Evolutionary conservation across 148 eudicot genomes (phyloP), one percentile per base, ranked within the genome.

Genomic region (Polygonum maritimum): DNA sequence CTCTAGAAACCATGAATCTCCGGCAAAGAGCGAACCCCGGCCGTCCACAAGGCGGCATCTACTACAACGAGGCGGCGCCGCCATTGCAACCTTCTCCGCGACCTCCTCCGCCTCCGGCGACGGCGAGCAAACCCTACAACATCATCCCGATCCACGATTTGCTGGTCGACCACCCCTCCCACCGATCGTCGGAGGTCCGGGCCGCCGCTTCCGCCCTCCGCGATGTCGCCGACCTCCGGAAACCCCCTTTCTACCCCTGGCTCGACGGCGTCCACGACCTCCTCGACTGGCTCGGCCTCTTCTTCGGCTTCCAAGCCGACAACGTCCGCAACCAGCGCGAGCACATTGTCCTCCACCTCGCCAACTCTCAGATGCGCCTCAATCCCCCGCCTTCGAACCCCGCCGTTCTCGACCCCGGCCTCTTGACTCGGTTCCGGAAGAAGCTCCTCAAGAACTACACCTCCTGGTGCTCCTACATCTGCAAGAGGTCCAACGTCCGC

Each of bases 241-340:
- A 78, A 18, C 98, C 98, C 18, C 96, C 96, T 0, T 89, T 87
- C 48, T 52, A 51, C 22, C 47, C 76, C 36, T 88, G 92, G 93
- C 78, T 62, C 31, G 85, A 83, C 15, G 44, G 62, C 47, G 70
- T 78, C 62, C 95, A 92, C 90, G 98, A 94, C 91, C 90, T 94
- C 48, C 74, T 94, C 33, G 97, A 94, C 79, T 94, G 97, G 97
- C 81, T 94, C 1, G 93, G 93, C 0, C 71, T 81, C 8, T 87
- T 81, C 86, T 94, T 94, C 75, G 97, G 97, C n/a, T 94, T 94
- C 71, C 98, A 94, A 47, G 14, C 14, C 38, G 97, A 88, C 80
- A 94, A 82, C 86, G 96, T 94, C 13, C 82, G 88, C 48, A 94
- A 94, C 87, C 97, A 92, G 67, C 65, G 98, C 19, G 98, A 94